phyloP scores from a whole-genome alignment of 1,139 yeast genomes.

The Geotrichum restrictum region DNA sequence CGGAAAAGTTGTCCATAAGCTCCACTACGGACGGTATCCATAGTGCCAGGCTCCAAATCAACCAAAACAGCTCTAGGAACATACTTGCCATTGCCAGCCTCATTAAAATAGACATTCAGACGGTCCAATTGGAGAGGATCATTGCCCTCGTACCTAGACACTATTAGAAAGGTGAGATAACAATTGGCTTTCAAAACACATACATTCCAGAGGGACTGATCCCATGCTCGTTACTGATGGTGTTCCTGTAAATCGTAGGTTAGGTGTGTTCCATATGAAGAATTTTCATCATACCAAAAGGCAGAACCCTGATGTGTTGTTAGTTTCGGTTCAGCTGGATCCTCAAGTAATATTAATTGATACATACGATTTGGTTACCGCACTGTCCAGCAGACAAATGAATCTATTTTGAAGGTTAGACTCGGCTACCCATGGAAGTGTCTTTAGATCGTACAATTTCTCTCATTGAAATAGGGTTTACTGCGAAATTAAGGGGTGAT shows the following conservation, averaged over 20 bases:
- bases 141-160: constrained; percentile 31
- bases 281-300: constrained; percentile 50
- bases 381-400: constrained; percentile 98
- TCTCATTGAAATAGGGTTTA: constrained; percentile 43
- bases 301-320: constrained; percentile 67
- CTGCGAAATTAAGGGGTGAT: constrained; percentile 5
- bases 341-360: not conserved
- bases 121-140: constrained; percentile 42
- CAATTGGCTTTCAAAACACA: constrained; percentile 13
- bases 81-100: constrained; percentile 42
- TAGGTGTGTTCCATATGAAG: not conserved
- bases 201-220: constrained; percentile 69
- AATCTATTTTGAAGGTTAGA: constrained; percentile 47
- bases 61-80: constrained; percentile 48
- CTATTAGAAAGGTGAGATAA: not conserved
- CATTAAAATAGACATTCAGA: constrained; percentile 34
- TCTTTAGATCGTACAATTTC: constrained; percentile 49
- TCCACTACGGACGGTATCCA: constrained; percentile 44
- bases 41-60: constrained; percentile 47
- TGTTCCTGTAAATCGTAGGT: constrained; percentile 50
- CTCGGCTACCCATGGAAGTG: not conserved
- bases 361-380: constrained; percentile 93
- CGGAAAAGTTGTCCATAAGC: constrained; percentile 44
- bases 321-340: not conserved
- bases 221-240: constrained; percentile 95